Evolutionary conservation across 2,329 filamentous ascomycete species (phyloP).

Genomic region (Fusarium sacchari): DNA sequence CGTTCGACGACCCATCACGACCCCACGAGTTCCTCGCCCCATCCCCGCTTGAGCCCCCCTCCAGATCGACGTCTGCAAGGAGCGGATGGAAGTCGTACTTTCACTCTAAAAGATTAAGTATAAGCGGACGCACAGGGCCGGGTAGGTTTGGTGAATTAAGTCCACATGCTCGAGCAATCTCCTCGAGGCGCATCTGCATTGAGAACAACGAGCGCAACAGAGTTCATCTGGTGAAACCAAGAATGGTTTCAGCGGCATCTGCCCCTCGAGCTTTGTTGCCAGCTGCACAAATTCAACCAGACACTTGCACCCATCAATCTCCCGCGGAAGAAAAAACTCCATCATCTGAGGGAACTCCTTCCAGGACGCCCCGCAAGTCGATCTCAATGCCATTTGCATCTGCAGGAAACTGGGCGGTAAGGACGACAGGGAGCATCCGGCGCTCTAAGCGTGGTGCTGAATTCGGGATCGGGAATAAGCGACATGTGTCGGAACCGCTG

Average conservation of each 20-base stretch:
- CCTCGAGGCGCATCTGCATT: constrained; percentile 44
- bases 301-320: constrained; percentile 13
- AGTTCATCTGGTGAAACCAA: constrained; percentile 51
- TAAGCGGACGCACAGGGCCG: constrained; percentile 33
- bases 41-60: constrained; percentile 38
- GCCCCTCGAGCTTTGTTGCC: constrained; percentile 36
- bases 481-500: constrained; percentile 65
- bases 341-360: constrained; percentile 53
- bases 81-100: constrained; percentile 67
- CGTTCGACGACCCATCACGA: constrained; percentile 49
- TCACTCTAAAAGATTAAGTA: constrained; percentile 54
- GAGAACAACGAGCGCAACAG: constrained; percentile 36
- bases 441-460: constrained; percentile 62
- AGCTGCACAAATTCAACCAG: constrained; percentile 40
- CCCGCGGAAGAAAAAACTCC: constrained; percentile 18
- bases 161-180: constrained; percentile 35
- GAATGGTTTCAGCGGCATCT: constrained; percentile 47
- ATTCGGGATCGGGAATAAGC: constrained; percentile 55
- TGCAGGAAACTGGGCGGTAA: constrained; percentile 65
- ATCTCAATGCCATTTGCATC: constrained; percentile 70
- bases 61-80: constrained; percentile 26
- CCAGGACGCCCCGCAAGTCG: constrained; percentile 61
- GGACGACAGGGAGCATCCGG: constrained; percentile 62
- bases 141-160: constrained; percentile 44
- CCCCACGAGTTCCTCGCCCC: constrained; percentile 45